phyloP scores from a whole-genome alignment of 352 stramenopile species.

The Globisporangium megalacanthum region DNA sequence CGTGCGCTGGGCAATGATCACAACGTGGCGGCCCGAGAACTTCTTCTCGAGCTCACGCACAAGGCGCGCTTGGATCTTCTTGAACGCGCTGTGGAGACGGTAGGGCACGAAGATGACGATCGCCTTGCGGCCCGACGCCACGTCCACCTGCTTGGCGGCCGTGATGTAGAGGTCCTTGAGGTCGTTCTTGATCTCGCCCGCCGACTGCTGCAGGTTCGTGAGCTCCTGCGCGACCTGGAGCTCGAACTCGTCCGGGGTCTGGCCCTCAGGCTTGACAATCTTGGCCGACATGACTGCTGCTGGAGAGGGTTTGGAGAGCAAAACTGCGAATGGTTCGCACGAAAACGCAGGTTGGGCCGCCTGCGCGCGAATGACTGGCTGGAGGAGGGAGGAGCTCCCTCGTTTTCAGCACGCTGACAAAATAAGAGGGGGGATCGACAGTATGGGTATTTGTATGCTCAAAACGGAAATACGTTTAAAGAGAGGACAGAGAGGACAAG shows the following conservation, averaged over 20 bases:
- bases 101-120: slow-evolving; percentile 99
- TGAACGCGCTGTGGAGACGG: slow-evolving; percentile 96
- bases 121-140: slow-evolving; percentile 93
- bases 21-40: slow-evolving; percentile 97
- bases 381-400: not conserved
- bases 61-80: slow-evolving; percentile 98
- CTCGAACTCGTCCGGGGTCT: slow-evolving; percentile 85
- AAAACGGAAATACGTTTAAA: not conserved
- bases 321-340: slow-evolving; percentile 29
- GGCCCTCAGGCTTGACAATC: slow-evolving; percentile 85
- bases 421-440: not conserved
- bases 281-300: slow-evolving; percentile 63
- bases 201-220: slow-evolving; percentile 89
- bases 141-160: slow-evolving; percentile 98
- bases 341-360: too few species aligned
- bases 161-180: slow-evolving; percentile 98
- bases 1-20: slow-evolving; percentile 98
- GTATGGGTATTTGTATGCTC: not conserved
- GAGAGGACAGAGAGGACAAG: not conserved
- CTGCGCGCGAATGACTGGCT: not conserved
- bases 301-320: slow-evolving; percentile 40
- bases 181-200: slow-evolving; percentile 96
- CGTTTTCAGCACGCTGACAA: not conserved
- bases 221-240: slow-evolving; percentile 86
- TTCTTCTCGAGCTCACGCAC: slow-evolving; percentile 99